Percentiles rank a stretch among this genome's conserved stretches.
These are phyloP conservation scores for Phytophthora europaea DNA, from an alignment of 352 stramenopile species.

Conservation along the genomic window DNA sequence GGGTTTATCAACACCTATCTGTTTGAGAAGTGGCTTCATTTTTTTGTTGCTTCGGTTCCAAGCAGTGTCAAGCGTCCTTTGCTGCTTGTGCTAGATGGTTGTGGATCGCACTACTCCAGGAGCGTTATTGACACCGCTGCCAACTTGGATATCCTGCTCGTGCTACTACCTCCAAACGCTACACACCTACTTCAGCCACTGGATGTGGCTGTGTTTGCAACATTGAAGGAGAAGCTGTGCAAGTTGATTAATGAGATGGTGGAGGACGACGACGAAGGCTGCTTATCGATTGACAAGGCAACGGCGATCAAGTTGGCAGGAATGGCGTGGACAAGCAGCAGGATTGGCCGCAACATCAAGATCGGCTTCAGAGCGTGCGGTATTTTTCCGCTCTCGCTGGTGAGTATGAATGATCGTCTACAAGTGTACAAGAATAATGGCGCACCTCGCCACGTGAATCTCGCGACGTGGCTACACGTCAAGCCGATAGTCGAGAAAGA, in stretches of 20 bases:
- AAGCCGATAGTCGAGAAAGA: no score
- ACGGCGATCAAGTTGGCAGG: not conserved
- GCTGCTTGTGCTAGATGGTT: constrained; percentile 24
- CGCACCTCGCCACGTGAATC: not conserved
- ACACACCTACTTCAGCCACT: constrained; percentile 5
- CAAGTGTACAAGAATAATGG: not conserved
- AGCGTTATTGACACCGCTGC: constrained; percentile 12
- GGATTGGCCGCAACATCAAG: not conserved
- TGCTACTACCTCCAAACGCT: constrained; percentile 23
- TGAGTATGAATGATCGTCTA: not conserved
- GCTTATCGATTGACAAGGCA: not conserved
- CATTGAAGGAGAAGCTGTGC: not conserved
- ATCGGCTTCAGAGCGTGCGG: not conserved
- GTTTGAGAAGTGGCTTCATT: constrained; percentile 16
- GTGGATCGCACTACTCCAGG: constrained; percentile 22
- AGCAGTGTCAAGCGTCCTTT: not conserved
- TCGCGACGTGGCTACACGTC: not conserved
- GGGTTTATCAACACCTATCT: constrained; percentile 26
- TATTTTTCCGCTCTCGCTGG: not conserved
- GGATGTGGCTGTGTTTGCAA: not conserved
- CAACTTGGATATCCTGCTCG: constrained; percentile 11
- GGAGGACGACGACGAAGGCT: not conserved
- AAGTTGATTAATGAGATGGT: not conserved
- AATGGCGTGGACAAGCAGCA: not conserved
- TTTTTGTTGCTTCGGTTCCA: constrained; percentile 4